These are phyloP conservation scores for Strigomonas galati DNA, from an alignment of 208 protist genomes.

Conservation along the genomic window DNA sequence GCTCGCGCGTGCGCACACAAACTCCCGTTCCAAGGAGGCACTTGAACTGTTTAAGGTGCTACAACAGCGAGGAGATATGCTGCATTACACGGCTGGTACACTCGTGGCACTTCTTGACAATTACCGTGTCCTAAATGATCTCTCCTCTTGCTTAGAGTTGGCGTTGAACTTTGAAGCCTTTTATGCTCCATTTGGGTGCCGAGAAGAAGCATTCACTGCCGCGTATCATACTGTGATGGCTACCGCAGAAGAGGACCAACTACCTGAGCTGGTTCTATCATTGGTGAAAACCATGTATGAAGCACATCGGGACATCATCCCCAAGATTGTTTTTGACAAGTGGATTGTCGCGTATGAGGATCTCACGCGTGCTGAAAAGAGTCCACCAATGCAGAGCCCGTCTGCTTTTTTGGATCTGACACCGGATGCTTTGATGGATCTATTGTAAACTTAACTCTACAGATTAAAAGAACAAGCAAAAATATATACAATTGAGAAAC, in stretches of 20 bases:
- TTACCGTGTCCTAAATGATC: not conserved
- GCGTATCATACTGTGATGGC: not conserved
- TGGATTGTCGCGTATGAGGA: not conserved
- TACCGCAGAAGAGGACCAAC: not conserved
- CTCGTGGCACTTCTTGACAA: constrained; percentile 14
- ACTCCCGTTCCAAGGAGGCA: constrained; percentile 19
- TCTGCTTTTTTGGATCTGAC: not conserved
- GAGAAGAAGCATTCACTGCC: not conserved
- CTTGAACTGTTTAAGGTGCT: constrained; percentile 32
- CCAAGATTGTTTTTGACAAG: not conserved
- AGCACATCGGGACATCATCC: not conserved
- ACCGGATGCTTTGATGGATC: constrained; percentile 12
- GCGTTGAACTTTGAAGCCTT: constrained; percentile 6
- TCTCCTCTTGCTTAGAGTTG: not conserved
- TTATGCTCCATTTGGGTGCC: not conserved
- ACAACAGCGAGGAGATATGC: constrained; percentile 7
- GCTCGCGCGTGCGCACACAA: constrained; percentile 22
- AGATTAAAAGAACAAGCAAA: not conserved
- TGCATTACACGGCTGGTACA: constrained; percentile 16
- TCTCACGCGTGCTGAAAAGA: not conserved
- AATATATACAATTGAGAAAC: not conserved
- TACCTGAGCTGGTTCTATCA: not conserved
- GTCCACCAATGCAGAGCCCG: constrained; percentile 5
- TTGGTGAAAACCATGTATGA: not conserved
- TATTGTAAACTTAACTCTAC: constrained; percentile 3